phyloP scores from a whole-genome alignment of 2,329 filamentous ascomycete species.

The Hypoxylon rubiginosum region DNA sequence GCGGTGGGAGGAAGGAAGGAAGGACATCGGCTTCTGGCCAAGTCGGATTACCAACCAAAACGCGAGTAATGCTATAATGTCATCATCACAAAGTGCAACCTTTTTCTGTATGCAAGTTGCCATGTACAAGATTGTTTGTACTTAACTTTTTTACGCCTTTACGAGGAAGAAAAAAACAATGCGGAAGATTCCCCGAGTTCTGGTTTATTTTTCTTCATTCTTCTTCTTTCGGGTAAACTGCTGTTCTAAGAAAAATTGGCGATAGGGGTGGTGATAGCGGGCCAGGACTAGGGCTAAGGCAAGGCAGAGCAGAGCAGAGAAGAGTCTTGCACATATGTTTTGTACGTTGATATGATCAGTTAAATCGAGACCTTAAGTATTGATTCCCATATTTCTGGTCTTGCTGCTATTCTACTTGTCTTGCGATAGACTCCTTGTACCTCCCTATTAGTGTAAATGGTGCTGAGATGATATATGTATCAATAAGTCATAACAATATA shows the following conservation, averaged over 20 bases:
- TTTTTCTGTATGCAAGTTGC: background rate
- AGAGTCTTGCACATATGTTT: background rate
- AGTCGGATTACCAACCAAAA: background rate
- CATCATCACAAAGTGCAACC: background rate
- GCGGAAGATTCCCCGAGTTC: background rate
- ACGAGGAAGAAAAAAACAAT: constrained; percentile 3
- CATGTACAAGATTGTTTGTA: constrained; percentile 1
- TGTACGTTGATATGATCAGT: constrained; percentile 11
- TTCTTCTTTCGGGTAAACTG: background rate
- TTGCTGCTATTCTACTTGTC: background rate
- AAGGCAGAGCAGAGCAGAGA: background rate
- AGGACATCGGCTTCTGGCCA: background rate
- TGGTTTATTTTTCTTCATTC: background rate
- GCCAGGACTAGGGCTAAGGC: too few relatives aligned
- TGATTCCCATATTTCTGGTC: background rate
- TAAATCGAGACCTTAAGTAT: constrained; percentile 4
- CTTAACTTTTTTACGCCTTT: background rate
- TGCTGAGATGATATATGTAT: background rate
- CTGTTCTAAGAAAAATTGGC: background rate
- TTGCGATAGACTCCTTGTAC: background rate
- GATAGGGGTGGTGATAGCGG: too few relatives aligned
- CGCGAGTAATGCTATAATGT: constrained; percentile 3
- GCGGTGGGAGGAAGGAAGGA: background rate
- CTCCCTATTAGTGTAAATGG: background rate
- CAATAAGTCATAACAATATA: background rate